Conservation (phyloP, 148 eudicot genomes). For the Amaranthus palmeri region DNA sequence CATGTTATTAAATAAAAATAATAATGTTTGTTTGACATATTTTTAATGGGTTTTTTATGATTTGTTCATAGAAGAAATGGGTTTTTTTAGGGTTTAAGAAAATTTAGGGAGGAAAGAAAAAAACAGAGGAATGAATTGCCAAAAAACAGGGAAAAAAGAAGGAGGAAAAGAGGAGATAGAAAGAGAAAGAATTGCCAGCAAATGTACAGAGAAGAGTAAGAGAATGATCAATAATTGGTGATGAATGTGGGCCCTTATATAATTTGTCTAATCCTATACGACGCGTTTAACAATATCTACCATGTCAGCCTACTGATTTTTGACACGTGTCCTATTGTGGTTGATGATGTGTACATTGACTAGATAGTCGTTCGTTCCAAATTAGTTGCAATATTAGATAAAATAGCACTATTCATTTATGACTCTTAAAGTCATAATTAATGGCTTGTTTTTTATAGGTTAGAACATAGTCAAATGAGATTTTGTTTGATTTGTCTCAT, state of each 20-base stretch:
- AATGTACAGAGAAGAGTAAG: slow-evolving; percentile 25
- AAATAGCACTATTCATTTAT: too few relatives aligned
- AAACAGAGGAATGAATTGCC: slow-evolving; percentile 3
- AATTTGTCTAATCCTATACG: slow-evolving; percentile 22
- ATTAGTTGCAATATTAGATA: too few relatives aligned
- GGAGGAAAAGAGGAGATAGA: not conserved
- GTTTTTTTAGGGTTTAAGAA: slow-evolving; percentile 8
- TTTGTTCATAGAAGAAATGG: too few relatives aligned
- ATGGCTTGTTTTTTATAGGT: too few relatives aligned
- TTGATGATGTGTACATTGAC: slow-evolving; percentile 6
- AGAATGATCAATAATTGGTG: slow-evolving; percentile 34
- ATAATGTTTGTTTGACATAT: not conserved
- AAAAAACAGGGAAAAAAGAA: not conserved
- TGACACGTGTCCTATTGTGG: not conserved
- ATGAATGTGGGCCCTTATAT: slow-evolving; percentile 22
- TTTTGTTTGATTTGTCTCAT: too few relatives aligned
- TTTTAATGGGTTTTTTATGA: too few relatives aligned
- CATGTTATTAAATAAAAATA: too few relatives aligned
- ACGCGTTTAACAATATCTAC: slow-evolving; percentile 9
- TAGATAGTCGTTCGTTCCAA: too few relatives aligned
- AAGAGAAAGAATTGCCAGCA: slow-evolving; percentile 3
- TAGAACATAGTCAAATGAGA: too few relatives aligned
- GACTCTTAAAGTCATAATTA: too few relatives aligned
- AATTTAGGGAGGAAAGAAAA: not conserved
- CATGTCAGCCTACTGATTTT: too few relatives aligned